Evolutionary conservation across 306 rosid species (phyloP), one percentile per base, ranked within the genome.

Genomic region (Malus asiatica): DNA sequence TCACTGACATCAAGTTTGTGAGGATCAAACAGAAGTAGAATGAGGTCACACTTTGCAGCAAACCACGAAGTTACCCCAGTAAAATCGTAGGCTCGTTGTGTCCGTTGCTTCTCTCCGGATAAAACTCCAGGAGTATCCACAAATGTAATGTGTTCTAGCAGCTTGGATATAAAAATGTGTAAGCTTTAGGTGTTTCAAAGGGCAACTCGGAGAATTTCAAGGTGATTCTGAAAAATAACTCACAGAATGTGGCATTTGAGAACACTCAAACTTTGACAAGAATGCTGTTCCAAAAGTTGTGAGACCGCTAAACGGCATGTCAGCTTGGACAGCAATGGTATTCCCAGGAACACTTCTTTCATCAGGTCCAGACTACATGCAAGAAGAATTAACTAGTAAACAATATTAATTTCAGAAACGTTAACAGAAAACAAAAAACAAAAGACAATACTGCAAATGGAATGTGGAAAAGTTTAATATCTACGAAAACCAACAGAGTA

Each of bases 11-110:
- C 99, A n/a, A 95, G 98, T 70, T 95, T 95, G 84, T 95, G 96
- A 77, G 99, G 99, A 85, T 95, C 99, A 78, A 95, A 95, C 32
- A 95, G 29, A 77, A 95, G 99, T 14, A 95, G 87, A 75, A 95
- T 92, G 35, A 95, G 83, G 84, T 95, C 99, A 75, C 91, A 89
- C 83, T 92, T 95, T 1, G 97, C 85, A 82, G 99, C 99, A 87
- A 95, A 92, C 99, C 99, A 95, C n/a, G 99, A 92, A 35, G 97
- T 95, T 53, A 95, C 97, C 20, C 97, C 97, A 0, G 93, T 92
- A 70, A 95, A 95, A 68, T 95, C 96, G 53, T 95, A 95, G 33
- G 92, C 89, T 73, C 99, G 86, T 52, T 95, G 93, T 0, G 97
- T 87, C 70, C 99, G 84, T 80, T 95, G 99, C 87, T 95, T 95